phyloP scores from a whole-genome alignment of 1,284 basidiomycete genomes.

The Mycocalia duriaeana region DNA sequence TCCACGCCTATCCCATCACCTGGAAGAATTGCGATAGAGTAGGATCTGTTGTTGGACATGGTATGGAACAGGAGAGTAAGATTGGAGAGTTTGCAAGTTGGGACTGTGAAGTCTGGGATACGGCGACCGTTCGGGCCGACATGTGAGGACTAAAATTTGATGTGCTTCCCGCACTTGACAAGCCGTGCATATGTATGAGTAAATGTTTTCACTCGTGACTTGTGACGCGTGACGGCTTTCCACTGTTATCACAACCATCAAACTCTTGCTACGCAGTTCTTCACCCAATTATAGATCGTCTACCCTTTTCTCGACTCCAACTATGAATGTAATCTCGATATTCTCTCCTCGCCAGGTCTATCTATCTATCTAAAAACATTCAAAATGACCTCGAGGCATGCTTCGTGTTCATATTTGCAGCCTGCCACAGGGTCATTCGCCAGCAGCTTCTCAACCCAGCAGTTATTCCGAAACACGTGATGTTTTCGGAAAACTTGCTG shows the following conservation, averaged over 20 bases:
- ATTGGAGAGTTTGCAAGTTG: neutral
- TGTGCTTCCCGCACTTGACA: neutral
- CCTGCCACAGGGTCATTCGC: no score
- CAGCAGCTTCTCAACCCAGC: no score
- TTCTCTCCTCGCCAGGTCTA: no score
- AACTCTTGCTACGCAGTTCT: no score
- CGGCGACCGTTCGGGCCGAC: neutral
- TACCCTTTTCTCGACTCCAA: no score
- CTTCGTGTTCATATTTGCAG: no score
- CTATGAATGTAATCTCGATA: no score
- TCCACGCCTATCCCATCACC: conserved; percentile 57
- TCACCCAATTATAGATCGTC: no score
- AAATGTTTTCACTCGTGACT: neutral
- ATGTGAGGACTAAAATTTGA: neutral
- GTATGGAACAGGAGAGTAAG: neutral
- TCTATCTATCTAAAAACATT: no score
- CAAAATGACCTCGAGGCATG: no score
- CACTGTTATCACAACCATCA: neutral
- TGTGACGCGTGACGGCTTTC: neutral
- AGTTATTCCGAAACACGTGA: no score
- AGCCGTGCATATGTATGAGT: neutral
- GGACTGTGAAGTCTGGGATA: neutral
- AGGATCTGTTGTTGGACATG: conserved; percentile 16
- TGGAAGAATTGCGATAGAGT: conserved; percentile 50
- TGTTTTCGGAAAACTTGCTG: no score